Conservation (phyloP, 805 yeast species). For the Middelhovenomyces tepae region DNA sequence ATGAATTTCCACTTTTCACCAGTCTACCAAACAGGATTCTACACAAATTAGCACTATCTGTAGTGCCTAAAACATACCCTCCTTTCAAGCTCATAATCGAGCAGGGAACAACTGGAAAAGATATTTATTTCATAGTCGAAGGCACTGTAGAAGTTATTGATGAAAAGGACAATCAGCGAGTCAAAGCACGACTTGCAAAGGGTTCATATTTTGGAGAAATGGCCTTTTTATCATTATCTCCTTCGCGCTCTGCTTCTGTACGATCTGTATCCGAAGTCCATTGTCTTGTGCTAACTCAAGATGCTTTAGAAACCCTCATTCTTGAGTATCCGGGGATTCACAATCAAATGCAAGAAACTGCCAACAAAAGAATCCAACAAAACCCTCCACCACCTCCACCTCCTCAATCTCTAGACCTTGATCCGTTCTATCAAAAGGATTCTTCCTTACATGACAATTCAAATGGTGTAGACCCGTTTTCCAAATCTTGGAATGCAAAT, state of each 20-base stretch:
- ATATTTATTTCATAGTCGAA: slow-evolving; percentile 54
- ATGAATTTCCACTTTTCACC: slow-evolving; percentile 49
- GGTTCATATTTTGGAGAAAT: slow-evolving; percentile 73
- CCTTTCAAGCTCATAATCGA: slow-evolving; percentile 54
- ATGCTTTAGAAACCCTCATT: slow-evolving; percentile 45
- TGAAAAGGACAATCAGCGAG: slow-evolving; percentile 29
- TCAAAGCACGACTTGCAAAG: slow-evolving; percentile 49
- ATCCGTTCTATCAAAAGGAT: slow-evolving; percentile 12
- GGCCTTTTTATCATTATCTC: slow-evolving; percentile 46
- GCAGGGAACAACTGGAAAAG: slow-evolving; percentile 53
- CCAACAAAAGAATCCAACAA: slow-evolving; percentile 38
- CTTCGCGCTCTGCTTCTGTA: slow-evolving; percentile 50
- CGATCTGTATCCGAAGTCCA: slow-evolving; percentile 54
- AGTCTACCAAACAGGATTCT: slow-evolving; percentile 49
- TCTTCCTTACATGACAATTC: slow-evolving; percentile 1
- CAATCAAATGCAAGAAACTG: slow-evolving; percentile 53
- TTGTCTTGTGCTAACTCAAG: slow-evolving; percentile 50
- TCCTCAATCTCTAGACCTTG: slow-evolving; percentile 17
- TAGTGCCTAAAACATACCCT: slow-evolving; percentile 43
- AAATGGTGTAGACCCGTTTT: slow-evolving; percentile 4
- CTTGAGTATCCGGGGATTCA: slow-evolving; percentile 48
- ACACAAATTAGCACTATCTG: slow-evolving; percentile 56
- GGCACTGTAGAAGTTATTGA: slow-evolving; percentile 67
- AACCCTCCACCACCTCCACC: slow-evolving; percentile 16
- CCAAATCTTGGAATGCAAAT: slow-evolving; percentile 4